phyloP scores from a whole-genome alignment of 108 stramenopile species.

The Cyclotella kingstonii region DNA sequence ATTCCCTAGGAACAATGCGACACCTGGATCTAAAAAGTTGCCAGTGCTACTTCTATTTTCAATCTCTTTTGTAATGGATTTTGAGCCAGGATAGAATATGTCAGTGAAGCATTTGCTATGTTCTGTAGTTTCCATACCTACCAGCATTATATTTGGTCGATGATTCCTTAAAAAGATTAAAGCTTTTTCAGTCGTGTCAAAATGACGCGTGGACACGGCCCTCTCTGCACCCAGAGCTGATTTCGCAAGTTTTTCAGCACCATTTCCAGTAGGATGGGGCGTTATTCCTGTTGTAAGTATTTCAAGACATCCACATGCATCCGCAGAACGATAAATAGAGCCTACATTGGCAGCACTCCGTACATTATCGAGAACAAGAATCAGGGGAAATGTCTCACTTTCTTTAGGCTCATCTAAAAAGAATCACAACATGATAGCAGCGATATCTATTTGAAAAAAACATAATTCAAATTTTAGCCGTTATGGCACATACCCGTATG shows the following conservation, averaged over 20 bases:
- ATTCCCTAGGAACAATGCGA: conserved; percentile 80
- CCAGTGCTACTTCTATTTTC: conserved; percentile 4
- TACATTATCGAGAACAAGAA: conserved; percentile 82
- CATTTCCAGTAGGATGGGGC: conserved; percentile 75
- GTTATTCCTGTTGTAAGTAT: conserved; percentile 76
- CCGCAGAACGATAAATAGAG: conserved; percentile 82
- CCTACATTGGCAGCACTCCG: conserved; percentile 88
- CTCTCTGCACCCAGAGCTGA: conserved; percentile 76
- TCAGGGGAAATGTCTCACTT: conserved; percentile 61
- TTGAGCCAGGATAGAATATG: conserved; percentile 41
- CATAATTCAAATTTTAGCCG: background rate
- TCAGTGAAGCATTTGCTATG: conserved; percentile 54
- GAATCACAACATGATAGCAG: background rate
- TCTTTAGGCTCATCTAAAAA: conserved; percentile 14
- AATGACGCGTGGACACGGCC: conserved; percentile 63
- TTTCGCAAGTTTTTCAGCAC: conserved; percentile 76
- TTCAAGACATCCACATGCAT: conserved; percentile 63
- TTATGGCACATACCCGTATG: conserved; percentile 43
- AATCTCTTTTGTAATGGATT: conserved; percentile 10
- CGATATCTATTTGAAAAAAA: background rate
- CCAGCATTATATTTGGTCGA: conserved; percentile 37
- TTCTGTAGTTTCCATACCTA: conserved; percentile 85
- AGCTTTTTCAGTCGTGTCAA: conserved; percentile 64
- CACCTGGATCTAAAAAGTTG: conserved; percentile 26
- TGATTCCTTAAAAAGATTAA: conserved; percentile 43